phyloP scores from a whole-genome alignment of 805 yeast species.

The Hanseniaspora lachancei region DNA sequence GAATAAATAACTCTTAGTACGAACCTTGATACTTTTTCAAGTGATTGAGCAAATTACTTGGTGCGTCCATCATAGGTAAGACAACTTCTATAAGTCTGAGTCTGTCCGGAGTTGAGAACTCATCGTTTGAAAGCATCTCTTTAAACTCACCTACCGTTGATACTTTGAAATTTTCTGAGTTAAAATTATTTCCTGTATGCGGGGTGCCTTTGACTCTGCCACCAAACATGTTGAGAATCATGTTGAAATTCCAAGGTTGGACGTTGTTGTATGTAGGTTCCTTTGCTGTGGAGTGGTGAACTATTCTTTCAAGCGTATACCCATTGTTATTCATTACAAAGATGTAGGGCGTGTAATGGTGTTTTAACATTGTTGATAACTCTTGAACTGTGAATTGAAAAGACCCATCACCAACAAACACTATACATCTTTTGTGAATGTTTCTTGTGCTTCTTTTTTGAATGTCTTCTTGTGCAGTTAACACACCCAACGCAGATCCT shows the following conservation, averaged over 20 bases:
- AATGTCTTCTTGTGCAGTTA: conserved; percentile 41
- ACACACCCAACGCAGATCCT: conserved; percentile 53
- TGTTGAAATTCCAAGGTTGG: conserved; percentile 46
- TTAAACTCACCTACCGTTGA: conserved; percentile 39
- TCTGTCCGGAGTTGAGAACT: conserved; percentile 32
- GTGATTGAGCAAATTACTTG: conserved; percentile 19
- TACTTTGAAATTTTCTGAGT: conserved; percentile 33
- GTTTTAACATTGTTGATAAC: conserved; percentile 43
- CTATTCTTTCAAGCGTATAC: conserved; percentile 51
- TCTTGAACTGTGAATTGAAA: conserved; percentile 56
- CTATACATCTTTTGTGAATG: conserved; percentile 37
- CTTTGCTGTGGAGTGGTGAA: conserved; percentile 25
- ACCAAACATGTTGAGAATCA: conserved; percentile 39
- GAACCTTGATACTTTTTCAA: background rate
- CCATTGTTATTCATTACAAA: conserved; percentile 53
- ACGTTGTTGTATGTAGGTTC: conserved; percentile 41
- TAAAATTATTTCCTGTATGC: background rate
- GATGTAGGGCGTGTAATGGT: conserved; percentile 44
- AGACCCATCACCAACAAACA: conserved; percentile 59
- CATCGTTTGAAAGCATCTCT: conserved; percentile 29
- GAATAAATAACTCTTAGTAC: background rate
- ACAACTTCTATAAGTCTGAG: conserved; percentile 45
- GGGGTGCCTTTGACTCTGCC: conserved; percentile 30
- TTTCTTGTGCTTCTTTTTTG: conserved; percentile 19
- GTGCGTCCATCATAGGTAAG: conserved; percentile 50